A percentile compares a stretch with the other conserved stretches of the same genome.
phyloP scores from a whole-genome alignment of 176 grass and related monocot genomes.

The Echinochloa phyllopogon region DNA sequence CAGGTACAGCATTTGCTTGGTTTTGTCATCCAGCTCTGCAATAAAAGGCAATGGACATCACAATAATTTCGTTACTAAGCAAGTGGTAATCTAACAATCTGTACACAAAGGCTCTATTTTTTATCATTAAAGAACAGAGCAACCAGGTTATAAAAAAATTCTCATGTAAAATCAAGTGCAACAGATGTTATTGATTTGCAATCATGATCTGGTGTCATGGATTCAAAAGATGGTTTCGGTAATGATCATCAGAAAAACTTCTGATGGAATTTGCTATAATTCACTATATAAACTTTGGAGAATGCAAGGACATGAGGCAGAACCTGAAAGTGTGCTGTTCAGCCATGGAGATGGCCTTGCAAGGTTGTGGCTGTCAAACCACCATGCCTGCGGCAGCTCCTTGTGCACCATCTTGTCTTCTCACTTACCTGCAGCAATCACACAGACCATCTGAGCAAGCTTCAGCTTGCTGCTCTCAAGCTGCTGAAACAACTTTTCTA shows the following conservation, averaged over 20 bases:
- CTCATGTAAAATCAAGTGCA: neutral
- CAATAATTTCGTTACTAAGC: neutral
- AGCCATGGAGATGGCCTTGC: conserved; percentile 69
- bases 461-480: no score
- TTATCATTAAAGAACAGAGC: neutral
- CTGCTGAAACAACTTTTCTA: no score
- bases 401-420: conserved; percentile 52
- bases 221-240: neutral
- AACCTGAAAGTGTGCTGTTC: conserved; percentile 65
- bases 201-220: no score
- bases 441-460: no score
- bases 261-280: neutral
- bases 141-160: neutral
- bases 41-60: neutral
- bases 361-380: conserved; percentile 68
- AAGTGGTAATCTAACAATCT: neutral
- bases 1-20: conserved; percentile 80
- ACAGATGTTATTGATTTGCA: neutral
- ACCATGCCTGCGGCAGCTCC: conserved; percentile 75
- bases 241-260: neutral
- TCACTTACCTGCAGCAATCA: conserved; percentile 37
- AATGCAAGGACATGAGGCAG: neutral
- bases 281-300: neutral
- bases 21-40: conserved; percentile 84
- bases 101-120: neutral